Conservation (phyloP, 805 yeast genomes). For the Candida ascalaphidarum region DNA sequence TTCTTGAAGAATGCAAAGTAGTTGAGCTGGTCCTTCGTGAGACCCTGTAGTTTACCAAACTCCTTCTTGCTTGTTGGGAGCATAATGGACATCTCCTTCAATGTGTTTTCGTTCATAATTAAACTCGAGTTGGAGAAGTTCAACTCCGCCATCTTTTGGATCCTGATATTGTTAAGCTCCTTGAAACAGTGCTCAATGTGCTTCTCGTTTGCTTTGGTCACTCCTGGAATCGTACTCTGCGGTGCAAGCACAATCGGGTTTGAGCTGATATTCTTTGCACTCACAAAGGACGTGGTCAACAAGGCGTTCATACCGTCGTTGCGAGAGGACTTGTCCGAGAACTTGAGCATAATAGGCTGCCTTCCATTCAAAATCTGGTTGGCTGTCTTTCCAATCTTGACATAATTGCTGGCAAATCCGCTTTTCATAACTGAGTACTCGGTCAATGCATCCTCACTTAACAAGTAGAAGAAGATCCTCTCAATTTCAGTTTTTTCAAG, state of each 20-base stretch:
- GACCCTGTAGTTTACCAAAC: conserved; percentile 31
- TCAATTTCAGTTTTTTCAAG: conserved; percentile 66
- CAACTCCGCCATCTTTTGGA: conserved; percentile 31
- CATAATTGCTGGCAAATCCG: conserved; percentile 76
- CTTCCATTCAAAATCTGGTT: conserved; percentile 34
- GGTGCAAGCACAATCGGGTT: conserved; percentile 13
- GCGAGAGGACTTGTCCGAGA: conserved; percentile 18
- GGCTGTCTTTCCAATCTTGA: conserved; percentile 55
- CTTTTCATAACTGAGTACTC: conserved; percentile 69
- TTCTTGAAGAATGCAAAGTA: conserved; percentile 33
- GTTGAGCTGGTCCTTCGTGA: conserved; percentile 19
- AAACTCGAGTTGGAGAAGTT: conserved; percentile 16
- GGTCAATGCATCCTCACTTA: conserved; percentile 53
- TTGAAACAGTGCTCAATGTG: conserved; percentile 19
- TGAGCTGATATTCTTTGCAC: conserved; percentile 11
- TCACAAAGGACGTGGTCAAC: conserved; percentile 16
- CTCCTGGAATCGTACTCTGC: conserved; percentile 8
- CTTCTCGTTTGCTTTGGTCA: conserved; percentile 10
- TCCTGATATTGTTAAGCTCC: conserved; percentile 35
- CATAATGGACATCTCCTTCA: conserved; percentile 46
- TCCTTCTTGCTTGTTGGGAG: conserved; percentile 45
- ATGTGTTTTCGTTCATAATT: conserved; percentile 19
- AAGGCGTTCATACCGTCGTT: no score
- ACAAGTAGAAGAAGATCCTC: conserved; percentile 71
- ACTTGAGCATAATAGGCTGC: conserved; percentile 43